Conservation (phyloP, 139 green algal genomes). For the Diplosphaera chodatii region DNA sequence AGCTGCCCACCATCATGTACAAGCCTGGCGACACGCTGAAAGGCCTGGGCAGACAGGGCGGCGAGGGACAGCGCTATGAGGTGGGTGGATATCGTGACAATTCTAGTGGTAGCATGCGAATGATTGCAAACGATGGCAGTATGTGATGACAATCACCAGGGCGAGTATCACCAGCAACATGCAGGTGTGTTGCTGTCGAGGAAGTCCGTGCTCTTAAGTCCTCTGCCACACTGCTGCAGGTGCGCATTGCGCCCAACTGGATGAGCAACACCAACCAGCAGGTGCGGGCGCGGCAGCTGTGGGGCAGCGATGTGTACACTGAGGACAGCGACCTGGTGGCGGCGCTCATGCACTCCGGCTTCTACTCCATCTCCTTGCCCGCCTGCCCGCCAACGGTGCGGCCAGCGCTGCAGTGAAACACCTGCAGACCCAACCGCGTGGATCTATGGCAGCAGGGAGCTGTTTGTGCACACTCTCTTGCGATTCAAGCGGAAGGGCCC, state of each 20-base stretch:
- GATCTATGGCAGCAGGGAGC: too few relatives aligned
- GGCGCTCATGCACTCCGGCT: conserved; percentile 91
- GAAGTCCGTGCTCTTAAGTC: background rate
- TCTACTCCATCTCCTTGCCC: conserved; percentile 44
- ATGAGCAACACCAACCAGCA: conserved; percentile 65
- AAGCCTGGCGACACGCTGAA: background rate
- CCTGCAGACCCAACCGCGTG: too few relatives aligned
- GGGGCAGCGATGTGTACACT: conserved; percentile 89
- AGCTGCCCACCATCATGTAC: conserved; percentile 12
- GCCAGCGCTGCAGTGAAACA: too few relatives aligned
- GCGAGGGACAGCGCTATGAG: background rate
- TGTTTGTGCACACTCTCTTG: too few relatives aligned
- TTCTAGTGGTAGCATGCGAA: too few relatives aligned
- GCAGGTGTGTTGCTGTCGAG: background rate
- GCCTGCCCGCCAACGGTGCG: conserved; percentile 6
- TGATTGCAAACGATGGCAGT: too few relatives aligned
- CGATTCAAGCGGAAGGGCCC: too few relatives aligned
- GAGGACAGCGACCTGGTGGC: conserved; percentile 89
- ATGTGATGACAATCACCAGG: too few relatives aligned
- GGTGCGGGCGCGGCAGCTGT: conserved; percentile 86
- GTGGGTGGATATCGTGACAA: too few relatives aligned
- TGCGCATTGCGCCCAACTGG: conserved; percentile 53
- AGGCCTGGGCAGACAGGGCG: background rate
- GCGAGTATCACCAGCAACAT: background rate
- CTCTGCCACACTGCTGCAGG: too few relatives aligned